Evolutionary conservation across 805 yeast species (phyloP), one percentile per base, ranked within the genome.

Genomic region (Lachancea sp.): DNA sequence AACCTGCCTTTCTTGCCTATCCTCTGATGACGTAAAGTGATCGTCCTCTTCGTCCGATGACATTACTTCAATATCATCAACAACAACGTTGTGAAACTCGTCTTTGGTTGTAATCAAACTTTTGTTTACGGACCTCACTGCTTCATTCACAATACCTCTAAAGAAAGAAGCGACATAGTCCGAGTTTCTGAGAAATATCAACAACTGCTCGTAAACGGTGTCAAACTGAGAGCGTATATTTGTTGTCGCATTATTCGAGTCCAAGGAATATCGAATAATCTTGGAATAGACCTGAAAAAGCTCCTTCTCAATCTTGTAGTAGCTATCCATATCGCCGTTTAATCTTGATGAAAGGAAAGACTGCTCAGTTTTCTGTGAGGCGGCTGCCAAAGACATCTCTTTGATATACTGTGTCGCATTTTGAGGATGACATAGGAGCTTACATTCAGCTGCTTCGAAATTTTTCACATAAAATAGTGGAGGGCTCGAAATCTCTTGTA

Each of bases 241-340:
- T 19, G 38, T 36, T 8, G 51, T 51, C 2, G 47, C 39, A 19
- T 42, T 44, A 7, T 46, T 36, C 2, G 52, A 42, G 15, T 47
- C 46, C 18, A 49, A 42, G 2, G 52, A 51, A 36, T 51, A 51
- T 27, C 47, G 48, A 17, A 51, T 51, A 29, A 51, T 45, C 37
- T 51, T 51, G 3, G 54, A 49, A 34, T 51, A 51, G 13, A 51
- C 54, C 18, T 50, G 45, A 25, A 51, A 51, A 17, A 51, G 46
- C 40, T 49, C 48, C n/a, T 48, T 42, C 20, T 51, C 54, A 12
- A 51, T 43, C 33, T 51, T 51, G 38, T 49, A 51, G 34, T 51
- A 51, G 38, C 52, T 49, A n/a, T 49, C 44, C 31, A 48, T 47
- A 37, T 51, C 54, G 45, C 37, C 42, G 25, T 45, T 46, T 18